Conservation (phyloP, 208 protist genomes). For the Leptomonas seymouri region DNA sequence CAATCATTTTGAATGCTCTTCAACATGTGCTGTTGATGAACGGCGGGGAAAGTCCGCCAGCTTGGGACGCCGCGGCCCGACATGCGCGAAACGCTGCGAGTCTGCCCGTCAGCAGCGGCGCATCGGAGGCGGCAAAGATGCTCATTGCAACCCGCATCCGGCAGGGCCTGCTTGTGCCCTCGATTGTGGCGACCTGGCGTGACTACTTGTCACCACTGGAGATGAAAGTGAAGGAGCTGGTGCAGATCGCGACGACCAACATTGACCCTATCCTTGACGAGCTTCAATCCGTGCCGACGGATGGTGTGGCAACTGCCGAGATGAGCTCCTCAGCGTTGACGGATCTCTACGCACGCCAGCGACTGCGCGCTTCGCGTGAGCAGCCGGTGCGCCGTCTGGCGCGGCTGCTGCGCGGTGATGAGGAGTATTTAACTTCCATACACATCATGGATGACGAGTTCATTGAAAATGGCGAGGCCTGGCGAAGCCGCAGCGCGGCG, state of each 20-base stretch:
- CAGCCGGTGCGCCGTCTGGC: conserved; percentile 33
- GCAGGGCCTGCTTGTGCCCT: conserved; percentile 44
- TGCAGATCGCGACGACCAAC: conserved; percentile 43
- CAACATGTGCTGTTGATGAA: conserved; percentile 29
- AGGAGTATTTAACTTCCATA: conserved; percentile 60
- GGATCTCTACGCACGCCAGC: conserved; percentile 12
- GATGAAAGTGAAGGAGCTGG: conserved; percentile 42
- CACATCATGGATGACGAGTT: conserved; percentile 57
- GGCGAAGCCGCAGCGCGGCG: conserved; percentile 6
- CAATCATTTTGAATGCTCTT: conserved; percentile 40
- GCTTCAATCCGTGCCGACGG: conserved; percentile 2
- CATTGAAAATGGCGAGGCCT: conserved; percentile 19
- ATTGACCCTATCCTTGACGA: conserved; percentile 38
- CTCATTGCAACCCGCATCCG: conserved; percentile 28
- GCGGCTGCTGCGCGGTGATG: conserved; percentile 43
- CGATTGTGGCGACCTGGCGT: conserved; percentile 55
- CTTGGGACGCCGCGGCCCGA: background rate
- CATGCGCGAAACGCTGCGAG: conserved; percentile 6
- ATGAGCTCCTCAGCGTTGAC: background rate
- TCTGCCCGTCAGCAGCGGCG: conserved; percentile 2
- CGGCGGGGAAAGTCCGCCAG: background rate
- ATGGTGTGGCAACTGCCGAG: background rate
- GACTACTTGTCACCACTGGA: conserved; percentile 56
- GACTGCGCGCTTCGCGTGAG: conserved; percentile 19
- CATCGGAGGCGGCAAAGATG: background rate